Base-by-base conservation (phyloP, 345 rosid species). In the Erodium maritimum region DNA sequence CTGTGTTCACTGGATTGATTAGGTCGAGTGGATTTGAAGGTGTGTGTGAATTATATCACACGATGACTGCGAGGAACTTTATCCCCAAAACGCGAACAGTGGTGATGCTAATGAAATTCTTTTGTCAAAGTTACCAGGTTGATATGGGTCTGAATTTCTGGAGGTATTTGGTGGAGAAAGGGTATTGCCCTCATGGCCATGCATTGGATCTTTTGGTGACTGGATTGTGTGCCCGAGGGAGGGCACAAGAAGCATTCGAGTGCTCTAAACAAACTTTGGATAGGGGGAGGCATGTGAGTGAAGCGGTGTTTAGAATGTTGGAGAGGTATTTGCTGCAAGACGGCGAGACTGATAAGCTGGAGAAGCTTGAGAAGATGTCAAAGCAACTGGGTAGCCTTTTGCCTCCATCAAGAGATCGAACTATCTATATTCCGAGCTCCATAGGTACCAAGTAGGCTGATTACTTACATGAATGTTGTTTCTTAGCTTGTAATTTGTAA, bases 91-190 rank as follows among this genome's bases (percentile, higher is more conserved):
- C 88, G 20, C 76, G 77, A 19, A 91, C 90, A 0, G 81, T 77
- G 55, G 93, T 91, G 64, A 84, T 88, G 93, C 48, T 91, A 76
- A 84, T 84, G 90, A 91, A 91, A 69, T 67, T 68, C 33, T 88
- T 88, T 60, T 88, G 93, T 54, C 66, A 64, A 6, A 86, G 84
- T 61, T 56, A 70, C 11, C 69, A 57, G 69, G 58, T 82, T 48
- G 85, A 86, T 79, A 54, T 76, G 62, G 95, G 88, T 50, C 29
- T 86, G 64, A 57, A 67, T 60, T 52, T 88, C 60, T 91, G 96
- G 96, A 61, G 25, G 19, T 82, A 86, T 71, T 34, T 84, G 60
- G 22, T 82, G 55, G 80, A 71, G 63, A 86, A 80, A 71, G 95
- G 93, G 50, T 79, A 70, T 67, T 80, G 88, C 61, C 95, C 98